Evolutionary conservation across 1,139 yeast species (phyloP).

Genomic region (Meyerozyma elateridarum): DNA sequence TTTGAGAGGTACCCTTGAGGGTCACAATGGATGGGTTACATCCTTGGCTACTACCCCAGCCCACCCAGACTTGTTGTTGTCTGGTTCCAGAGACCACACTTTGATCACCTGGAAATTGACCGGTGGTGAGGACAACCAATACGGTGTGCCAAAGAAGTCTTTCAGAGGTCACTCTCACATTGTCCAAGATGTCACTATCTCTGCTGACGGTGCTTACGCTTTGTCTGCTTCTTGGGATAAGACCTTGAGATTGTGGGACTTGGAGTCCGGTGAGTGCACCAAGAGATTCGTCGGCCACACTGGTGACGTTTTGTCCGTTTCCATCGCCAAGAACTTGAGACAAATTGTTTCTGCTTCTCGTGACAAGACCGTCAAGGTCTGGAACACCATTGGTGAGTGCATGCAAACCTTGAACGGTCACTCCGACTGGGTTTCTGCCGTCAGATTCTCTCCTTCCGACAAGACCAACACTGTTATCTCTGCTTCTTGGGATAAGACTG

Average conservation of each 20-base stretch:
- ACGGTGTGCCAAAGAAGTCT: constrained; percentile 98
- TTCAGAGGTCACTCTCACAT: constrained; percentile 99
- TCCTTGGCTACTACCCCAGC: constrained; percentile 97
- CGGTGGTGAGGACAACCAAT: constrained; percentile 89
- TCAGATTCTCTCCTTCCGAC: constrained; percentile 87
- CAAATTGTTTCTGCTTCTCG: constrained; percentile 99
- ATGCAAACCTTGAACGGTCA: constrained; percentile 92
- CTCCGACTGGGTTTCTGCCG: constrained; percentile 99
- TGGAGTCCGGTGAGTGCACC: constrained; percentile 90
- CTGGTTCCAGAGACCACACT: constrained; percentile 99
- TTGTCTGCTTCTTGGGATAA: constrained; percentile 99
- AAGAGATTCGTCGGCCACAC: constrained; percentile 98
- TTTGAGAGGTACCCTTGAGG: constrained; percentile 99
- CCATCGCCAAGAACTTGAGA: constrained; percentile 95
- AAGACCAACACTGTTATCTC: constrained; percentile 79
- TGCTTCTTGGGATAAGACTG: constrained; percentile 99
- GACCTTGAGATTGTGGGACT: constrained; percentile 98
- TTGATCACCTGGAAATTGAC: constrained; percentile 98
- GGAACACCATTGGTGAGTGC: constrained; percentile 99
- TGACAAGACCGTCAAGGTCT: constrained; percentile 98
- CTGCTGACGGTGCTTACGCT: constrained; percentile 98
- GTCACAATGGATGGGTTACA: constrained; percentile 87
- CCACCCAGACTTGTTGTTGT: constrained; percentile 96
- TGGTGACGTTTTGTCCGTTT: constrained; percentile 94
- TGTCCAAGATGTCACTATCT: constrained; percentile 95